Percentiles rank a stretch among this genome's conserved stretches.
Conservation (phyloP, 441 rosid species). For the Aleurites moluccanus region DNA sequence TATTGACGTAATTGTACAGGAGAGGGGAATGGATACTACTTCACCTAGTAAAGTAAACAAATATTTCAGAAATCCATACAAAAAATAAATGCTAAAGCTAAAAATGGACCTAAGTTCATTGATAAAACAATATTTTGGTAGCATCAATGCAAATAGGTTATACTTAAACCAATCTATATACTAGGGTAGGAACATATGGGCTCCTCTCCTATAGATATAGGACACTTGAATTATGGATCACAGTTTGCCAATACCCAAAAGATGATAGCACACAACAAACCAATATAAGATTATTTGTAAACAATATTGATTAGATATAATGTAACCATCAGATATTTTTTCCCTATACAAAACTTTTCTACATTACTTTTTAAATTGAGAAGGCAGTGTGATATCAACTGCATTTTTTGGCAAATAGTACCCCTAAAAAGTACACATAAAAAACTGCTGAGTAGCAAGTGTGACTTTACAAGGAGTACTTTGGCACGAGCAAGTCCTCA, state of each 20-base stretch:
- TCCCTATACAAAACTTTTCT: neutral
- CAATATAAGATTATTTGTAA: neutral
- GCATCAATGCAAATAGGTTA: neutral
- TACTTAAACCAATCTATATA: neutral
- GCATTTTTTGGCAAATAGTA: neutral
- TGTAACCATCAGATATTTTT: neutral
- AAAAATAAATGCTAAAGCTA: constrained; percentile 11
- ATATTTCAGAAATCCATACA: neutral
- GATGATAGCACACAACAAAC: neutral
- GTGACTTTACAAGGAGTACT: neutral
- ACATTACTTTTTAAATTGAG: neutral
- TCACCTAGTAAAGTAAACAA: constrained; percentile 51
- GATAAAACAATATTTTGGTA: neutral
- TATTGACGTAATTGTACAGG: constrained; percentile 65
- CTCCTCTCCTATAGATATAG: neutral
- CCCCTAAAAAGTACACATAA: neutral
- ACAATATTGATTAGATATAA: neutral
- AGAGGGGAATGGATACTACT: constrained; percentile 73
- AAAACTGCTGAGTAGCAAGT: neutral
- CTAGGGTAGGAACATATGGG: neutral
- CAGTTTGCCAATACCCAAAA: neutral
- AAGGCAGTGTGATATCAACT: neutral
- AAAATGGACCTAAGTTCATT: neutral
- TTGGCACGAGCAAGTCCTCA: neutral
- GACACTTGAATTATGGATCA: neutral